Evolutionary conservation across 129 eudicot genomes (phyloP), one percentile per base, ranked within the genome.

Genomic region (Deinandra increscens): DNA sequence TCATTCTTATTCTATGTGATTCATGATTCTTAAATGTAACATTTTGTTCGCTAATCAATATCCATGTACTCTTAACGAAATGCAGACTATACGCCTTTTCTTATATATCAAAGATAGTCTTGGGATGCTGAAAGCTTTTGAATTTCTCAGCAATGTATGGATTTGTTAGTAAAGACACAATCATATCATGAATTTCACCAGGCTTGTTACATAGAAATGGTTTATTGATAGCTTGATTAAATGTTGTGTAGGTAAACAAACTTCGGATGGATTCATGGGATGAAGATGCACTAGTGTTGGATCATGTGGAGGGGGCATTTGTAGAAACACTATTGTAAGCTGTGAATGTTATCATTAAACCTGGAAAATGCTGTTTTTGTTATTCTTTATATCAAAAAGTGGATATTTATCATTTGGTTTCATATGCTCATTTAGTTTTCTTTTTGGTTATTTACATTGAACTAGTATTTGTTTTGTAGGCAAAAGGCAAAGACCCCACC

Each of bases 231-330:
- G 55, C 64, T 64, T 64, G 44, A 38, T 49, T 39, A 22, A 39
- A 56, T 18, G n/a, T 17, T 36, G 22, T 78, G 60, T 69, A 91
- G 95, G 82, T 87, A 67, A 87, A 87, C 78, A 87, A 69, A 71
- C 78, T 91, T 60, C 93, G 89, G 45, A 43, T 59, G 31, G 97
- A 89, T 72, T 87, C 90, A 19, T 85, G 82, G 70, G 76, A 66
- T 20, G 98, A 89, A 60, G 99, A 87, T 67, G 69, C 77, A 63
- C 97, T 88, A 38, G 86, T 83, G 73, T 59, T 67, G 81, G 85
- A 93, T 75, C 99, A 89, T 78, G 95, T 93, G 33, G 95, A 93
- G 75, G 88, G 83, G 53, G 99, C 99, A 50, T 93, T 87, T 87
- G 90, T 93, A 51, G 99, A 93, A 60, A 83, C 99, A 44, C 5